Percentiles rank a stretch among this genome's conserved stretches.
These are phyloP conservation scores for Geranium incanum DNA, from an alignment of 441 rosid genomes.

Conservation along the genomic window DNA sequence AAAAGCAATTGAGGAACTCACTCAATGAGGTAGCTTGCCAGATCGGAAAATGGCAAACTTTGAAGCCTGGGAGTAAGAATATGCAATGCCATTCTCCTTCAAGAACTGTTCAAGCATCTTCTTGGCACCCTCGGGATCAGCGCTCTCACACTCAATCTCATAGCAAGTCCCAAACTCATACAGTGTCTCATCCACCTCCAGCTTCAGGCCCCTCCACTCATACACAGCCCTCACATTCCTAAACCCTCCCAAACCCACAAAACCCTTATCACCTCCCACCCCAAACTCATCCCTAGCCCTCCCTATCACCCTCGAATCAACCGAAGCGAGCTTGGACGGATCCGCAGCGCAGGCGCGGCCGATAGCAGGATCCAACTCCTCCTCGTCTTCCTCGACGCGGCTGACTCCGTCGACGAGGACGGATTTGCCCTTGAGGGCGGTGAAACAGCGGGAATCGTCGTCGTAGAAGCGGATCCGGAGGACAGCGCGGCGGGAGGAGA, in stretches of 20 bases:
- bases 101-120: neutral
- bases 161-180: slow-evolving; percentile 59
- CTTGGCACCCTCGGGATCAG: slow-evolving; percentile 43
- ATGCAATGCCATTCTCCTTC: neutral
- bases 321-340: slow-evolving; percentile 29
- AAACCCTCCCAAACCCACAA: slow-evolving; percentile 74
- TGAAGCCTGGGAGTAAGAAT: slow-evolving; percentile 33
- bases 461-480: slow-evolving; percentile 61
- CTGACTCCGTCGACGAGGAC: slow-evolving; percentile 55
- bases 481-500: slow-evolving; percentile 52
- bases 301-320: slow-evolving; percentile 41
- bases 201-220: slow-evolving; percentile 56
- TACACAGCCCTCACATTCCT: slow-evolving; percentile 63
- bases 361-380: slow-evolving; percentile 37
- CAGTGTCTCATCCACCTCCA: slow-evolving; percentile 82
- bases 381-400: slow-evolving; percentile 80
- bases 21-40: slow-evolving; percentile 43
- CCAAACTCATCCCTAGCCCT: slow-evolving; percentile 69
- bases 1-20: slow-evolving; percentile 12
- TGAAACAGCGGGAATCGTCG: slow-evolving; percentile 37
- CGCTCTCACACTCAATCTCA: slow-evolving; percentile 78
- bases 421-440: slow-evolving; percentile 63
- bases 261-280: slow-evolving; percentile 30
- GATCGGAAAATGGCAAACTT: slow-evolving; percentile 55
- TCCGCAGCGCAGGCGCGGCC: slow-evolving; percentile 41